Base-by-base conservation (phyloP, 495 filamentous ascomycete genomes). In the Daldinia decipiens region DNA sequence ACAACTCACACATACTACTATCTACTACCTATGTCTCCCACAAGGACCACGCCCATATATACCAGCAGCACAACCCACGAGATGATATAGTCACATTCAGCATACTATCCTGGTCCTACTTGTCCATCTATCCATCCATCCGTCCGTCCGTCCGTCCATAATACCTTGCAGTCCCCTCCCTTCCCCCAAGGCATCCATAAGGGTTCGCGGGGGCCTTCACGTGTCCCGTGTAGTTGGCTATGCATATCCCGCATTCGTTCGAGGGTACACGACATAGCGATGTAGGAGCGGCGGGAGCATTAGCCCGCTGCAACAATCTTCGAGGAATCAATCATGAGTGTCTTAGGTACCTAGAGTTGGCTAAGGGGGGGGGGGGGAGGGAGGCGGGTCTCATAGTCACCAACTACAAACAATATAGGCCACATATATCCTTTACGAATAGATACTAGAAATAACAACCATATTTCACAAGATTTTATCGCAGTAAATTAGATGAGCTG, bases 401-500 rank as follows among this genome's bases (percentile, higher is more conserved):
- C n/a, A 17, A 9, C 40, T 17, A 45, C 15, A 8, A 45, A 19
- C 5, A 8, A 45, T 17, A 7, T 17, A 21, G 40, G 8, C 40
- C 40, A 45, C 17, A 32, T 34, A 47, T 8, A 40, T 40, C 9
- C 2, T 5, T 32, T 13, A 1, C 17, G 9, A 15, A 26, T 1
- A 19, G 9, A 26, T n/a, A 56, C 15, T 21, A 15, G 40, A 19
- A 5, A 29, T 1, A 39, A 50, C 13, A 56, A 32, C 29, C 5
- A 12, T 6, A 12, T 1, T 21, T 29, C 21, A 9, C n/a, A 2
- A 12, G 40, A 36, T 47, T 12, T 4, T 11, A 52, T 43, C 6
- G 15, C 32, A 57, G 13, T 51, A n/a, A 50, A 31, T 57, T 57
- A 3, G 21, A 29, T 24, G 27, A 51, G 40, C 36, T 50, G 40